Conservation (phyloP, 1,139 yeast genomes). For the Pichia sp. region DNA sequence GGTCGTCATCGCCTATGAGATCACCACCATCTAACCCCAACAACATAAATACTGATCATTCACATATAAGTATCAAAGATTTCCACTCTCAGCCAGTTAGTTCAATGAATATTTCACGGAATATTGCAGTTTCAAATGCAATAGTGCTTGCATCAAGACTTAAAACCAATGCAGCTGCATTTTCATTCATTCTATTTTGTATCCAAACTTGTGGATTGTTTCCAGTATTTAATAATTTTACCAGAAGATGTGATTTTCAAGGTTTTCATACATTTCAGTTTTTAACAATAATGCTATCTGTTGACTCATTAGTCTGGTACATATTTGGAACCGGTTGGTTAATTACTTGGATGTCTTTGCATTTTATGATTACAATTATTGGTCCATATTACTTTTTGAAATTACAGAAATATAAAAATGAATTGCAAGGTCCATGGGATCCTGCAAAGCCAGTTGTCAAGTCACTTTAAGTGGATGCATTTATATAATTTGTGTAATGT, state of each 20-base stretch:
- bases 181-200: slow-evolving; percentile 70
- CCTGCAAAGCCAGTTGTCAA: slow-evolving; percentile 61
- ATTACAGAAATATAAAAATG: slow-evolving; percentile 77
- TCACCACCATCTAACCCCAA: neutral
- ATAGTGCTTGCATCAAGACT: slow-evolving; percentile 86
- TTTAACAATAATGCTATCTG: slow-evolving; percentile 24
- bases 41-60: neutral
- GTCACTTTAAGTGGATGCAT: slow-evolving; percentile 19
- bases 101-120: slow-evolving; percentile 68
- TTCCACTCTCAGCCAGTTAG: slow-evolving; percentile 8
- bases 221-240: slow-evolving; percentile 61
- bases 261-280: slow-evolving; percentile 34
- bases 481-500: no score
- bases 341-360: slow-evolving; percentile 44
- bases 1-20: slow-evolving; percentile 4
- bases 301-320: slow-evolving; percentile 29
- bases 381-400: slow-evolving; percentile 67
- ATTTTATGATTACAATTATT: slow-evolving; percentile 43
- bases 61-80: slow-evolving; percentile 1
- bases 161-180: slow-evolving; percentile 65
- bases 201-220: slow-evolving; percentile 66
- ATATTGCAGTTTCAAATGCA: slow-evolving; percentile 77
- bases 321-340: slow-evolving; percentile 38
- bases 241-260: slow-evolving; percentile 36
- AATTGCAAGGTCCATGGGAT: slow-evolving; percentile 92